These are phyloP conservation scores for Eucalyptus erythrocorys DNA, from an alignment of 345 rosid species.

Conservation along the genomic window DNA sequence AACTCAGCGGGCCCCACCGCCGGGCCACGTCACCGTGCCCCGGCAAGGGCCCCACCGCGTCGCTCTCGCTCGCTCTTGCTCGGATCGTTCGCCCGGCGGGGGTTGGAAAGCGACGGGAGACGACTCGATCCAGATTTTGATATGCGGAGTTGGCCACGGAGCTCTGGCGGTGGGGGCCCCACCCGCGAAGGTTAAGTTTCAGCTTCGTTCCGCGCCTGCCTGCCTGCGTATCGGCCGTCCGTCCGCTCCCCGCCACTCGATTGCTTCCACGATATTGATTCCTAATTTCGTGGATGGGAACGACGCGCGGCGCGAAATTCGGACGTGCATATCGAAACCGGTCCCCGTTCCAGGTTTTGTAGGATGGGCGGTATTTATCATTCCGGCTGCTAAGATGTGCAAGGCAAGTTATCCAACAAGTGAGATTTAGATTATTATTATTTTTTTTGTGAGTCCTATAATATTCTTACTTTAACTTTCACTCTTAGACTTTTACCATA, in stretches of 20 bases:
- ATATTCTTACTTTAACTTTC: too few relatives aligned
- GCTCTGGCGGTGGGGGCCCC: too few relatives aligned
- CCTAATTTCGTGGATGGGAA: background rate
- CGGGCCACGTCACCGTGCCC: constrained; percentile 8
- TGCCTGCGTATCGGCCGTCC: background rate
- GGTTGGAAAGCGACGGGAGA: background rate
- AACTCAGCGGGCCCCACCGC: background rate
- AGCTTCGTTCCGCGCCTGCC: background rate
- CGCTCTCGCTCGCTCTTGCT: background rate
- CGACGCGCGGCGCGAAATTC: background rate
- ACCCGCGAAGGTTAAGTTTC: background rate
- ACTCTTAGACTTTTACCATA: too few relatives aligned
- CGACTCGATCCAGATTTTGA: background rate
- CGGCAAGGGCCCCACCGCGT: background rate
- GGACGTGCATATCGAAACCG: background rate
- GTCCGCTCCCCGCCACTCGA: background rate
- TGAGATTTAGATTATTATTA: too few relatives aligned
- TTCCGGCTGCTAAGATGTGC: too few relatives aligned
- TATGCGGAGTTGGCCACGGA: background rate
- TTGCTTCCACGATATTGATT: background rate
- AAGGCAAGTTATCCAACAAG: too few relatives aligned
- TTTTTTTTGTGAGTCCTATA: too few relatives aligned
- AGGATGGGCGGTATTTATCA: too few relatives aligned
- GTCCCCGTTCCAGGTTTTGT: background rate
- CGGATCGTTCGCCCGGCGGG: background rate